Conservation (phyloP, 192 early-diverging fungal genomes). For the Coemansia sp. region DNA sequence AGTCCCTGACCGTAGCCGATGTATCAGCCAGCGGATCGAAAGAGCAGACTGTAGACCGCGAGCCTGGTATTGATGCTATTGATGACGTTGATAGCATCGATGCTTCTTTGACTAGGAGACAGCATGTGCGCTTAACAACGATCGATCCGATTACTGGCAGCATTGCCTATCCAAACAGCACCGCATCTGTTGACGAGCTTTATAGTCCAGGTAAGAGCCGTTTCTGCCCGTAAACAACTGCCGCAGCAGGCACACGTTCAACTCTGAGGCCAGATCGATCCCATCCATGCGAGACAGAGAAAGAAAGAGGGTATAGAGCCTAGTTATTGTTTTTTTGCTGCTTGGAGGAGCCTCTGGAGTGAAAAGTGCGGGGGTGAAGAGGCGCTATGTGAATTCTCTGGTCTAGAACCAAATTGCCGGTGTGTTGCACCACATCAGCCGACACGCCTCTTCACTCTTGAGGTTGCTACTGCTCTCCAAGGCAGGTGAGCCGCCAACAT, state of each 20-base stretch:
- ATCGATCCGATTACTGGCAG: slow-evolving; percentile 47
- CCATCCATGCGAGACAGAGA: background rate
- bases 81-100: background rate
- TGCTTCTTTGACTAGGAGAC: slow-evolving; percentile 15
- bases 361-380: background rate
- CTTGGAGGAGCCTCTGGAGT: background rate
- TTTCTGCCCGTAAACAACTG: background rate
- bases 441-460: slow-evolving; percentile 3
- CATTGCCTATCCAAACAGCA: slow-evolving; percentile 13
- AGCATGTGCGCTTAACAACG: slow-evolving; percentile 47
- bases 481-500: background rate
- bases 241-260: background rate
- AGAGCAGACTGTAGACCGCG: background rate
- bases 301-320: background rate
- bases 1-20: background rate
- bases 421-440: background rate
- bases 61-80: background rate
- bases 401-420: background rate
- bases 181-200: background rate
- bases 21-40: slow-evolving; percentile 10
- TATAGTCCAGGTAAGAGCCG: slow-evolving; percentile 43
- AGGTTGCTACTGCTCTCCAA: background rate
- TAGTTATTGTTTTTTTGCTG: background rate
- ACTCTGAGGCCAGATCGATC: background rate
- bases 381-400: background rate